These are phyloP conservation scores for Evansstolkia leycettana DNA, from an alignment of 495 filamentous ascomycete species.

Conservation along the genomic window DNA sequence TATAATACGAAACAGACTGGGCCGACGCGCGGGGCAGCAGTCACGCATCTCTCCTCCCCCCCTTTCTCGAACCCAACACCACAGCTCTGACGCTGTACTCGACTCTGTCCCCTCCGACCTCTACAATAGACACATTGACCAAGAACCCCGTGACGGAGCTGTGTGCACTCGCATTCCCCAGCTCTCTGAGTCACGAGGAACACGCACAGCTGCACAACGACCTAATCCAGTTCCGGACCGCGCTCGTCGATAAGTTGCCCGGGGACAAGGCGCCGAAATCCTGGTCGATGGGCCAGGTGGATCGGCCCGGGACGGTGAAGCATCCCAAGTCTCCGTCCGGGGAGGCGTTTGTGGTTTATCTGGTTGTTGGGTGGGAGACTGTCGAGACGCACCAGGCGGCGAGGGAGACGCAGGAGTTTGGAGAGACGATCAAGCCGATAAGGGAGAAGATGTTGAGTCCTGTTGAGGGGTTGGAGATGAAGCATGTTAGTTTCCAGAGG, in stretches of 20 bases:
- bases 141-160: conserved; percentile 31
- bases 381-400: conserved; percentile 37
- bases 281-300: conserved; percentile 32
- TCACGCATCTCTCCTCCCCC: conserved; percentile 8
- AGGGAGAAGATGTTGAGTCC: conserved; percentile 22
- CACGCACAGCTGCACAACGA: conserved; percentile 12
- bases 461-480: conserved; percentile 27
- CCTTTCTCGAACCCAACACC: conserved; percentile 14
- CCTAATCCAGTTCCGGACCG: conserved; percentile 20
- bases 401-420: conserved; percentile 34
- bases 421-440: conserved; percentile 22
- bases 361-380: conserved; percentile 41
- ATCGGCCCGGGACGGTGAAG: conserved; percentile 24
- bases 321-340: conserved; percentile 23
- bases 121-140: conserved; percentile 18
- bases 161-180: conserved; percentile 18
- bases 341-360: conserved; percentile 24
- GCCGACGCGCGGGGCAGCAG: conserved; percentile 18
- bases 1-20: conserved; percentile 25
- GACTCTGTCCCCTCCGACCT: conserved; percentile 20
- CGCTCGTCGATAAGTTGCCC: conserved; percentile 18
- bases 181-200: conserved; percentile 12
- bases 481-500: conserved; percentile 28
- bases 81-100: conserved; percentile 16
- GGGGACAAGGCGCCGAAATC: conserved; percentile 22